Base-by-base conservation (phyloP, 345 rosid genomes). In the Abelmoschus esculentus region DNA sequence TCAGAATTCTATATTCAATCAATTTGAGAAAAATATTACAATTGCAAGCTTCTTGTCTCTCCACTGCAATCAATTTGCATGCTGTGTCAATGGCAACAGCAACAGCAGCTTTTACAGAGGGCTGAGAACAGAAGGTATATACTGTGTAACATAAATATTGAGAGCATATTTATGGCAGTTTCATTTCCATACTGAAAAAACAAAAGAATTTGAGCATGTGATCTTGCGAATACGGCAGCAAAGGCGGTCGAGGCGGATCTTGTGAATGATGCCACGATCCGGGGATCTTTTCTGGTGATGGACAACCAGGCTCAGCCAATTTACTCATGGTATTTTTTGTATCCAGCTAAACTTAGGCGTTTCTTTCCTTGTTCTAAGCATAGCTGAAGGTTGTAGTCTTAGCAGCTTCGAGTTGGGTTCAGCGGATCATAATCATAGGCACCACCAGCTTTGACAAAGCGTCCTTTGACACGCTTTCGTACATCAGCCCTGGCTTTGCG, bases 401-500 rank as follows among this genome's bases (percentile, higher is more conserved):
- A 91, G 82, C n/a, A 90, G 87, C 99, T 95, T 81, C 93, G 85
- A 70, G 98, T 89, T 66, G 74, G 90, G 69, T 71, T 87, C 82
- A 92, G 65, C 0, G 97, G 99, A 55, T 95, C 97, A 61, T 90
- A 95, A 77, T 95, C 99, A 77, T 87, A 95, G 70, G 85, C 91
- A 73, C 90, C 99, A 42, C 99, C 98, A 52, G 96, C 93, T 81
- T 95, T 95, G 70, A 95, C 92, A 74, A 95, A 95, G n/a, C 99
- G 71, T 12, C 99, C 99, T 80, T 92, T 95, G 67, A 87, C 99
- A 38, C 99, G 93, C 81, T 78, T 90, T 80, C 99, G 84, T 57
- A 90, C 97, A 67, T 95, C 98, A 59, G 99, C 99, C 80, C 99
- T 87, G 64, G 96, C 99, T 84, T 95, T 95, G 52, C 99, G 93